Conservation (phyloP, 2,329 filamentous ascomycete species). For the Penicillium sp. region DNA sequence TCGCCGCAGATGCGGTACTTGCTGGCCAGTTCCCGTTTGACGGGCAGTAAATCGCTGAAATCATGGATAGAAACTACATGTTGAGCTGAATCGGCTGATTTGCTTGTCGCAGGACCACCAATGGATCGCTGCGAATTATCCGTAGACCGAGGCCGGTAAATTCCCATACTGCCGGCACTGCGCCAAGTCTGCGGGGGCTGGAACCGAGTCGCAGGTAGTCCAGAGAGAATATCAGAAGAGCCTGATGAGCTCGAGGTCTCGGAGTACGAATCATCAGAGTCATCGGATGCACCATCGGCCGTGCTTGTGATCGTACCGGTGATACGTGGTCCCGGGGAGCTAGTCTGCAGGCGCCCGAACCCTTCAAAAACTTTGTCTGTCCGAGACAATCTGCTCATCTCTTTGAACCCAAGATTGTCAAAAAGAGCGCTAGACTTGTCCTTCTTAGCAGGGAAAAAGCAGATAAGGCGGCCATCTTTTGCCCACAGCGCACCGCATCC, state of each 20-base stretch:
- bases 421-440: slow-evolving; percentile 52
- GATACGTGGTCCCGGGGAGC: slow-evolving; percentile 48
- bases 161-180: slow-evolving; percentile 48
- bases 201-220: slow-evolving; percentile 47
- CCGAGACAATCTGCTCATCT: slow-evolving; percentile 49
- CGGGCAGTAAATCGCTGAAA: slow-evolving; percentile 69
- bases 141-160: slow-evolving; percentile 55
- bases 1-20: slow-evolving; percentile 84
- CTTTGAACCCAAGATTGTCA: slow-evolving; percentile 49
- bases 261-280: slow-evolving; percentile 56
- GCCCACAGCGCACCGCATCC: slow-evolving; percentile 59
- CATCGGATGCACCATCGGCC: slow-evolving; percentile 46
- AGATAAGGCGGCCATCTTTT: slow-evolving; percentile 56
- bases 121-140: slow-evolving; percentile 52
- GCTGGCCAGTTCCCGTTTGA: slow-evolving; percentile 72
- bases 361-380: slow-evolving; percentile 60
- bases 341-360: slow-evolving; percentile 60
- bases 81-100: slow-evolving; percentile 51
- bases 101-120: slow-evolving; percentile 57
- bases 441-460: slow-evolving; percentile 56
- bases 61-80: slow-evolving; percentile 75
- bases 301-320: slow-evolving; percentile 43
- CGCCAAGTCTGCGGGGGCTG: slow-evolving; percentile 55
- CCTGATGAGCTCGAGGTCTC: slow-evolving; percentile 58
- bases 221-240: slow-evolving; percentile 45